A percentile compares a stretch with the other conserved stretches of the same genome.
These are phyloP conservation scores for Jimgerdemannia lactiflua DNA, from an alignment of 192 early-diverging fungal genomes.

Conservation along the genomic window DNA sequence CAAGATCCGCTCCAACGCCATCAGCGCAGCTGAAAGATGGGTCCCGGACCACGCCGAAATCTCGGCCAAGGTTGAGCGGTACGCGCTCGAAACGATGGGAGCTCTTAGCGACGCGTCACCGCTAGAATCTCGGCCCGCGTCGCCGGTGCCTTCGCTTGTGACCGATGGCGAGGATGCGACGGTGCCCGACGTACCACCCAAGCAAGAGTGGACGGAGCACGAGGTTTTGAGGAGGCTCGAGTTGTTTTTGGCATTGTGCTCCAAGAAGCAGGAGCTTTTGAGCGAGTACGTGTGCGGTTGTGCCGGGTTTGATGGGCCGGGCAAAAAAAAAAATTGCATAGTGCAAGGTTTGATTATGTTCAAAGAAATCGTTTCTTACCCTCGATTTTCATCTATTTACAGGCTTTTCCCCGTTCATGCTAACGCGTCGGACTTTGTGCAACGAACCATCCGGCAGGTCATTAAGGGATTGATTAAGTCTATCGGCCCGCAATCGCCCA, in stretches of 20 bases:
- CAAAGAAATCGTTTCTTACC: no score
- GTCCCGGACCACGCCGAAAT: constrained; percentile 47
- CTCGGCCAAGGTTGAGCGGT: constrained; percentile 41
- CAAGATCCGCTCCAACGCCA: constrained; percentile 54
- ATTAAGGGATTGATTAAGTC: constrained; percentile 67
- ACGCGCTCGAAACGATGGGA: constrained; percentile 31
- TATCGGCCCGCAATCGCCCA: constrained; percentile 53
- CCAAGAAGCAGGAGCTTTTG: constrained; percentile 69
- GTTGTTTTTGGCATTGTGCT: constrained; percentile 73
- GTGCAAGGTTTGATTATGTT: no score
- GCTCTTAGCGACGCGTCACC: constrained; percentile 7
- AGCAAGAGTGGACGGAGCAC: constrained; percentile 46
- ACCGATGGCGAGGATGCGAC: not conserved
- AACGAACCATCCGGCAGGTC: constrained; percentile 49
- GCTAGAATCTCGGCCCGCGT: not conserved
- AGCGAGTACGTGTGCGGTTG: constrained; percentile 44
- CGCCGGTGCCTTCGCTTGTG: not conserved
- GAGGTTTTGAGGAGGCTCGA: constrained; percentile 68
- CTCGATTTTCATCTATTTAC: not conserved
- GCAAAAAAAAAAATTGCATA: no score
- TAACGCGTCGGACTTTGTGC: constrained; percentile 28
- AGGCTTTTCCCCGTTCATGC: constrained; percentile 55
- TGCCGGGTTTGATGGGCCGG: not conserved
- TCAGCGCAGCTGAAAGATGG: constrained; percentile 58
- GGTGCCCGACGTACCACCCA: not conserved